Evolutionary conservation across 2,329 filamentous ascomycete genomes (phyloP), one percentile per base, ranked within the genome.

Genomic region (Neoscytalidium dimidiatum): DNA sequence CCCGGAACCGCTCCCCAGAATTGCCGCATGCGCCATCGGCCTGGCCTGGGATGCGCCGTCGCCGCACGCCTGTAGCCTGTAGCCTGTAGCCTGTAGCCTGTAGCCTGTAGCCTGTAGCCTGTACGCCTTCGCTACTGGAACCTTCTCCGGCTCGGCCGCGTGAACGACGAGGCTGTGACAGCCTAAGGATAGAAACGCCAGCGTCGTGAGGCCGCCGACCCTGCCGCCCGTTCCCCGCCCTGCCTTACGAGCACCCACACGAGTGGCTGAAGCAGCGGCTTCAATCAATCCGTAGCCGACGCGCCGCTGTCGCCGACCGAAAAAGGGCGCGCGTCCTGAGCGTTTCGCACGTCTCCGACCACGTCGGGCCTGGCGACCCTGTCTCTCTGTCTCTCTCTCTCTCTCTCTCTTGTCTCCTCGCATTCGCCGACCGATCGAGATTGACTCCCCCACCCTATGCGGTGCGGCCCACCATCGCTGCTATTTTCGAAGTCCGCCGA

Each of bases 151-250:
- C 49, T 7, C 49, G n/a, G 5, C 29, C 4, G 13, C 31, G 19
- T n/a, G n/a, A n/a, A n/a, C n/a, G n/a, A n/a, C n/a, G 51, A 56
- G 51, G 51, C 51, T 56, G 51, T 56, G 51, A 56, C 49, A 29
- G 49, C 29, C 49, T 52, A 52, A 52, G 49, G 49, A 52, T 52
- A 52, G 49, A 35, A 35, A 52, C 49, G 4, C 38, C n/a, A n/a
- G 17, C 38, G 38, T n/a, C 17, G 38, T 3, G 29, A 31, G 29
- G 29, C 28, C 49, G 21, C 49, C 17, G 29, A 3, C 29, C 29
- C 7, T n/a, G n/a, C 49, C 29, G 49, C 49, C 11, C 21, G 38
- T 56, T 41, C 23, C 33, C 13, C 33, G 13, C 19, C 26, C 51
- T 19, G 19, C 51, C 26, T 17, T 56, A 33, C 21, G 5, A 38